These are phyloP conservation scores for Solanum hybrid DNA, from an alignment of 305 asterid species.

Conservation along the genomic window DNA sequence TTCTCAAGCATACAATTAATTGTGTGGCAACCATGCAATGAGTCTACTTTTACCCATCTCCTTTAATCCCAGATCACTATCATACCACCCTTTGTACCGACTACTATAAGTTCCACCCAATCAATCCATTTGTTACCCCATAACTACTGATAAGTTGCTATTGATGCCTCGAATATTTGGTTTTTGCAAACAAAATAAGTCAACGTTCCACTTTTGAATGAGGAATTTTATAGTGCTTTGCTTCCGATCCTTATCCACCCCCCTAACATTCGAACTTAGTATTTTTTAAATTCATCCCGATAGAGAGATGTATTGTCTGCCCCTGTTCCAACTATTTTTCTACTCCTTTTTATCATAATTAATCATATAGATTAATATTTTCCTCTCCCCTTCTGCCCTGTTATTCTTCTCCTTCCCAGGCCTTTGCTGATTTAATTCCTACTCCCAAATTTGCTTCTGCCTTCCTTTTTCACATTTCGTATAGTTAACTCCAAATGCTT, in stretches of 20 bases:
- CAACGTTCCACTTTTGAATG: background rate
- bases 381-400: background rate
- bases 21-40: background rate
- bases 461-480: too few species aligned
- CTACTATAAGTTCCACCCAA: background rate
- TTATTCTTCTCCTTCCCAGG: too few species aligned
- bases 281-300: background rate
- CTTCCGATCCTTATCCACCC: background rate
- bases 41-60: background rate
- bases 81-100: background rate
- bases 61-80: background rate
- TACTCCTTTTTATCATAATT: background rate
- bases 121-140: background rate
- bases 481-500: too few species aligned
- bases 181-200: background rate
- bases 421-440: too few species aligned
- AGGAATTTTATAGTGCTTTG: background rate
- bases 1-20: background rate
- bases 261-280: background rate
- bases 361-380: background rate
- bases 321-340: background rate
- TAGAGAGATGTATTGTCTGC: background rate
- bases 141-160: background rate
- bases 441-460: too few species aligned
- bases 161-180: background rate